Evolutionary conservation across 768 basidiomycete species (phyloP), one percentile per base, ranked within the genome.

Genomic region (Kwoniella heveanensis): DNA sequence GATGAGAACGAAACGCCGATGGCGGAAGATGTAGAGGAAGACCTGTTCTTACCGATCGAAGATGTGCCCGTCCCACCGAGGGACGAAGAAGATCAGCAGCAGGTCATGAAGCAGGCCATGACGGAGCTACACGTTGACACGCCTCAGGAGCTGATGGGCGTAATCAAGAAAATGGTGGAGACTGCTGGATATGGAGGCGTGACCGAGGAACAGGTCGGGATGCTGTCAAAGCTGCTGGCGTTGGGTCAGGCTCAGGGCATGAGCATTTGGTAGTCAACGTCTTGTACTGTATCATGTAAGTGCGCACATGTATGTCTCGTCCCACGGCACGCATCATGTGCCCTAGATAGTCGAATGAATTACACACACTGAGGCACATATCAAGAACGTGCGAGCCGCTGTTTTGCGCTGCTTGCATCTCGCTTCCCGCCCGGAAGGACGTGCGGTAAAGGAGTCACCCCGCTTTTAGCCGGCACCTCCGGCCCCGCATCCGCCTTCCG

Each of bases 31-130:
- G 69, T 64, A 19, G 68, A 70, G 27, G 69, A 70, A 46, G 65
- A 70, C 59, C 55, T 70, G 2, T 70, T 70, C 47, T 51, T 67
- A 27, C 69, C 69, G 10, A 70, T 70, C 51, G 65, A 62, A 24
- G 69, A 70, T 65, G 69, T 70, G 29, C 65, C 69, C 1, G 56
- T 70, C 3, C 65, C 65, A 24, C 57, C 56, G 3, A 37, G 48
- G 12, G 56, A 52, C 22, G 54, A 65, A 44, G 54, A 69, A 49
- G 54, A 60, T 52, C 53, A 66, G 44, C 32, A 66, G 21, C 27
- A 61, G 10, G 54, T 66, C 25, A 65, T 65, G 55, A 60, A 69
- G 48, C 55, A 56, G 19, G 68, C 68, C 13, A 69, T 69, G 68
- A 62, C 52, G n/a, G 59, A 60, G 26, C 39, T 69, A 27, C 64